Evolutionary conservation across 768 basidiomycete genomes (phyloP), one percentile per base, ranked within the genome.

Genomic region (Tephrocybe sp.): DNA sequence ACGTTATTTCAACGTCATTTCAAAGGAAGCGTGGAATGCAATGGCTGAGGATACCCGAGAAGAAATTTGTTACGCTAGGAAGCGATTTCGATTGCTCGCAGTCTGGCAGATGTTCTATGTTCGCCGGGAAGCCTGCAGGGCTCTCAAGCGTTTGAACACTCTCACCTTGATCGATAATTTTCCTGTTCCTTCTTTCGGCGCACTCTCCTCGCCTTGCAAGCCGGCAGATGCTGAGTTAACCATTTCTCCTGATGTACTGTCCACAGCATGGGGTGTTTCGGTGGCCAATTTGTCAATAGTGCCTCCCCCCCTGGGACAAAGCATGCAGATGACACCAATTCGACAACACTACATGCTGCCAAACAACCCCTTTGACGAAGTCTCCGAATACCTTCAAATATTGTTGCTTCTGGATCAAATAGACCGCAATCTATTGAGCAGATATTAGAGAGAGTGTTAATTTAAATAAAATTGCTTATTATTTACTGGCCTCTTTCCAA

Each of bases 81-180:
- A 38, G 15, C 38, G 45, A 24, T 55, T 43, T 28, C 45, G 45
- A 6, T 21, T 37, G 12, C 38, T 51, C 17, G 54, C 50, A 12
- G 38, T 51, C 5, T 55, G 54, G 54, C 49, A 55, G 17, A 55
- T 51, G 14, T 55, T 47, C 21, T 45, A 26, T 20, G 18, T 45
- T 9, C 33, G 30, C 14, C 23, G 21, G 2, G 50, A 44, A 25
- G 45, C 49, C n/a, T 30, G 44, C 37, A 23, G 37, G 17, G 30
- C 41, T 2, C n/a, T 55, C 4, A 43, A 44, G 28, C 17, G 18
- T 21, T 47, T 55, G 48, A 25, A 36, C 33, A 38, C 20, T 17
- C 6, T 33, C 3, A 12, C 32, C 9, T 11, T 32, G 18, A 4
- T 20, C 2, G 15, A 45, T 10, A n/a, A 8, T 7, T 18, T 33